Base-by-base conservation (phyloP, 495 filamentous ascomycete species). In the Lineolata rhizophorae region DNA sequence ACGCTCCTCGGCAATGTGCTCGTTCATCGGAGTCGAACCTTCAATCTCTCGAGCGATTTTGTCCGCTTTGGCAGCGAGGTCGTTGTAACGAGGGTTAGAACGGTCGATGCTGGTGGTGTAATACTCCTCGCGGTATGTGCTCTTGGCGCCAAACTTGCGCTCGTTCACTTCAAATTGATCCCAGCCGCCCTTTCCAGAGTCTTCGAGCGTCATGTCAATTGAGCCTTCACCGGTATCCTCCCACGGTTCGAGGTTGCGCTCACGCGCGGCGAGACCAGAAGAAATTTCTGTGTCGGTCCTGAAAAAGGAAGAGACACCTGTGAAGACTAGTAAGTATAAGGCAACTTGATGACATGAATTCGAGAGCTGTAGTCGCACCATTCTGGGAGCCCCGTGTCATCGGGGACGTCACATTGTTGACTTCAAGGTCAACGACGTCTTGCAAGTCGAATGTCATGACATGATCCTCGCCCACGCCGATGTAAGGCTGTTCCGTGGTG, bases 101-200 rank as follows among this genome's bases (percentile, higher is more conserved):
- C 71, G 76, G 47, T 99, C 71, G 40, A 99, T 80, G 6, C 63
- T 56, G 13, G 85, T 95, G 6, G 90, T 99, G 48, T 99, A 99
- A 29, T 85, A 69, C 43, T 74, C 80, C 51, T 95, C 90, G 41
- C 94, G 73, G 48, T 93, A 95, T 40, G 76, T 76, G 12, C 70
- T 81, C 53, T 67, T 79, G 21, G 85, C 52, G 5, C 87, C 87
- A 47, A 91, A 95, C 2, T 78, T 69, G 20, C 70, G 64, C 50
- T 90, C 75, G 41, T 97, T 95, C 26, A 62, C 69, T 45, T 79
- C 76, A 43, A 99, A 99, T 48, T 99, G 87, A 49, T 99, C 82
- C 87, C 87, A 99, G 13, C 36, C 41, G 3, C 44, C 32, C 4
- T 34, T 38, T 19, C 50, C 50, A 20, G 58, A 42, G 19, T 56